Percentiles rank a stretch among this genome's conserved stretches.
phyloP scores from a whole-genome alignment of 2,329 filamentous ascomycete genomes.

The Phyllosticta citrichinensis region DNA sequence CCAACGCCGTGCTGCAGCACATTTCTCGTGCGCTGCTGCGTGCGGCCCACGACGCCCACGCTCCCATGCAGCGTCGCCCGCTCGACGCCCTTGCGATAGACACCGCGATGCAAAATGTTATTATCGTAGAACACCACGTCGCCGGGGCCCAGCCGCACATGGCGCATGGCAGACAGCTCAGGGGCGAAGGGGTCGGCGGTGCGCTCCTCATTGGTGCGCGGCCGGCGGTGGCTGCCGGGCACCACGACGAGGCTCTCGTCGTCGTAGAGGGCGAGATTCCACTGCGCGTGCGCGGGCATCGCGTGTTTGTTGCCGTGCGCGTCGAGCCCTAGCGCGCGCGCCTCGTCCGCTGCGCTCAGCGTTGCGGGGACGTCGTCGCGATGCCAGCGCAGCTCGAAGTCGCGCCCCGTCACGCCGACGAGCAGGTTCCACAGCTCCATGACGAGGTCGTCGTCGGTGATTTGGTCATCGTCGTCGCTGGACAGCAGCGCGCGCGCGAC shows the following conservation, averaged over 20 bases:
- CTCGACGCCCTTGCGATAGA: conserved; percentile 50
- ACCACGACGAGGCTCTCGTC: conserved; percentile 65
- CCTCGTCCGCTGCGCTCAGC: conserved; percentile 28
- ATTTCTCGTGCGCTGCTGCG: conserved; percentile 52
- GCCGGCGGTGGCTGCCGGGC: conserved; percentile 63
- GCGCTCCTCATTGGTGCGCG: conserved; percentile 61
- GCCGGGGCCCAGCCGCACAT: conserved; percentile 58
- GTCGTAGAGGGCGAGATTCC: conserved; percentile 72
- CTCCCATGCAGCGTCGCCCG: conserved; percentile 64
- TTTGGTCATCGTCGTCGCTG: conserved; percentile 33
- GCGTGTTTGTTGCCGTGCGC: conserved; percentile 56
- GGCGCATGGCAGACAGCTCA: conserved; percentile 51
- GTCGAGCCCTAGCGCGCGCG: conserved; percentile 37
- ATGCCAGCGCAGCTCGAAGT: conserved; percentile 76
- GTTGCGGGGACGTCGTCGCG: conserved; percentile 64
- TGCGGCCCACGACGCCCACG: conserved; percentile 51
- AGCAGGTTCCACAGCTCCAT: conserved; percentile 87
- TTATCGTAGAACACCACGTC: conserved; percentile 86
- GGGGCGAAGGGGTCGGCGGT: conserved; percentile 54
- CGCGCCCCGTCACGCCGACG: conserved; percentile 52
- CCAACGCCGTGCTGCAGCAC: conserved; percentile 67
- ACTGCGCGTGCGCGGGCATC: conserved; percentile 67
- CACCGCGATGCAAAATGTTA: conserved; percentile 70
- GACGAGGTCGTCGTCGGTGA: conserved; percentile 71
- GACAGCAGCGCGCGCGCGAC: conserved; percentile 45